Evolutionary conservation across 805 yeast genomes (phyloP).

Genomic region (Debaryomyces tyrocola): DNA sequence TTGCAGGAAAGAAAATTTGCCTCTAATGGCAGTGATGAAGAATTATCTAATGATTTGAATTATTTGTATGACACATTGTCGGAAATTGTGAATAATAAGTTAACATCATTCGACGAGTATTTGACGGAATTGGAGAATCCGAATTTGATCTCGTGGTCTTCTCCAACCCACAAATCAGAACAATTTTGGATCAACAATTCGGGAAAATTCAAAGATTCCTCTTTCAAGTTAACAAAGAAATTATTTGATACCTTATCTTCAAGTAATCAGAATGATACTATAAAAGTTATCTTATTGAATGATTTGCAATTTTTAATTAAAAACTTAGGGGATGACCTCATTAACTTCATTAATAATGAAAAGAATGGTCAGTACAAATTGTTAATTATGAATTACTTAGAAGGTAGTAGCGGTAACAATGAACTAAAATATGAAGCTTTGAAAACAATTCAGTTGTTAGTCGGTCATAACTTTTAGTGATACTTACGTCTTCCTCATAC

Average conservation of each 20-base stretch:
- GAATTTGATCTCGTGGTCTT: slow-evolving; percentile 67
- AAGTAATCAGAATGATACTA: slow-evolving; percentile 17
- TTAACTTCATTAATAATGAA: slow-evolving; percentile 35
- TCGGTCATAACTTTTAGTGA: slow-evolving; percentile 68
- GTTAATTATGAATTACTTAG: slow-evolving; percentile 80
- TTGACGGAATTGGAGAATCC: slow-evolving; percentile 79
- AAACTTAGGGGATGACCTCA: slow-evolving; percentile 39
- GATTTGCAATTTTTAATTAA: slow-evolving; percentile 44
- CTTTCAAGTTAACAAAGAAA: slow-evolving; percentile 69
- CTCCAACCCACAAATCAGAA: slow-evolving; percentile 87
- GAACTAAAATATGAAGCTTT: slow-evolving; percentile 94
- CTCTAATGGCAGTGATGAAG: slow-evolving; percentile 66
- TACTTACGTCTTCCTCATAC: background rate
- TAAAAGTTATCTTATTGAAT: slow-evolving; percentile 39
- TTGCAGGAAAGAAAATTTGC: slow-evolving; percentile 89
- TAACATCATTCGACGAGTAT: slow-evolving; percentile 93
- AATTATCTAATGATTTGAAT: slow-evolving; percentile 71
- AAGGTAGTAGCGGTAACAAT: slow-evolving; percentile 64
- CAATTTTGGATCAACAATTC: slow-evolving; percentile 91
- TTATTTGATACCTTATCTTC: slow-evolving; percentile 53
- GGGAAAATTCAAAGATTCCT: slow-evolving; percentile 69
- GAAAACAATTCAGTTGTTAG: slow-evolving; percentile 91
- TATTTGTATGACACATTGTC: slow-evolving; percentile 59
- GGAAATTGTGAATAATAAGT: slow-evolving; percentile 63
- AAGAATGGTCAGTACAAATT: slow-evolving; percentile 64